Percentiles rank a stretch among this genome's conserved stretches.
These are phyloP conservation scores for Suillus spraguei DNA, from an alignment of 768 basidiomycete genomes.

Conservation along the genomic window DNA sequence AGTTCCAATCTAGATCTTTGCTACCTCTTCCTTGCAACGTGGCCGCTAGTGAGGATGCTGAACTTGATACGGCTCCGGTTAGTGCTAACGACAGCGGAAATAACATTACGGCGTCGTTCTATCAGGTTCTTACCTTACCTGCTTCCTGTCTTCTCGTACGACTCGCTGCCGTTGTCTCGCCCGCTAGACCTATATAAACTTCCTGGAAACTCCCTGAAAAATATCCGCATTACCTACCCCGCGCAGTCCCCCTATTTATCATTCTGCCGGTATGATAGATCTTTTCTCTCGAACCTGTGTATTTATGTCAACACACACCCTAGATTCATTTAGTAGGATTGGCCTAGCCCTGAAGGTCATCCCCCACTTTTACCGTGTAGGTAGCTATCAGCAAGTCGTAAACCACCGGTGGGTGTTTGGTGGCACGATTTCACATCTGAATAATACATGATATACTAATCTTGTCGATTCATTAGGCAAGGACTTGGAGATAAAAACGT, in stretches of 20 bases:
- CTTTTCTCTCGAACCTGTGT: background rate
- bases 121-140: slow-evolving; percentile 35
- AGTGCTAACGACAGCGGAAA: slow-evolving; percentile 62
- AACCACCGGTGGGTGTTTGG: slow-evolving; percentile 33
- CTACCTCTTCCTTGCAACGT: slow-evolving; percentile 5
- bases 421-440: background rate
- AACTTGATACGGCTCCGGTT: background rate
- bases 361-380: slow-evolving; percentile 49
- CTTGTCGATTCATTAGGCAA: slow-evolving; percentile 28
- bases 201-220: slow-evolving; percentile 47
- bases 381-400: slow-evolving; percentile 49
- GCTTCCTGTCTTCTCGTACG: background rate
- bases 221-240: slow-evolving; percentile 45
- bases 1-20: slow-evolving; percentile 12
- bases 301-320: background rate
- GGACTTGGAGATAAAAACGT: slow-evolving; percentile 47
- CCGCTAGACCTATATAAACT: slow-evolving; percentile 47
- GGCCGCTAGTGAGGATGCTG: slow-evolving; percentile 4
- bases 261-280: slow-evolving; percentile 48
- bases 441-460: background rate
- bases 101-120: slow-evolving; percentile 47
- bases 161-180: slow-evolving; percentile 9
- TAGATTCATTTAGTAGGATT: slow-evolving; percentile 47
- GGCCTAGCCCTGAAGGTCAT: slow-evolving; percentile 52
- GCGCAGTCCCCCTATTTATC: slow-evolving; percentile 49